Base-by-base conservation (phyloP, 2,329 filamentous ascomycete species). In the Teratosphaeria gauchensis region DNA sequence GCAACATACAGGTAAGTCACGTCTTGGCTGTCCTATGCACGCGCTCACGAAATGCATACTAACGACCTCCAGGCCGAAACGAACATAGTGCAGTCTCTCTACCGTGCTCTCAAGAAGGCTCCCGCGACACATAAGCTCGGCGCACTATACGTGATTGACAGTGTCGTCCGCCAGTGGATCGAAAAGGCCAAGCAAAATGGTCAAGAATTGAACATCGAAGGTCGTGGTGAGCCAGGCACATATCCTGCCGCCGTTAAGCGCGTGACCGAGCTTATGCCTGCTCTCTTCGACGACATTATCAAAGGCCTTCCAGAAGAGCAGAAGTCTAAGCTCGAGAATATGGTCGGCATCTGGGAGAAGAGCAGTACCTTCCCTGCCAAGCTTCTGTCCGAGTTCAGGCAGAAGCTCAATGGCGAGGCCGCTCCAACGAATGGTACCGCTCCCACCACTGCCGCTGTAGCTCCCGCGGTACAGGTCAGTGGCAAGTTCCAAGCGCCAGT, bases 91-190 rank as follows among this genome's bases (percentile, higher is more conserved):
- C 91, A 96, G 75, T 96, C 95, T 75, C 88, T 99, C 71, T 96
- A 89, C 78, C 95, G 92, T 65, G 92, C 96, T 72, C 95, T 97
- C 82, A 96, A 95, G 77, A 95, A 94, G 77, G 87, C 92, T 66
- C 90, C 90, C 61, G 85, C 85, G 73, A 95, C 91, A 74, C 92
- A 99, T 84, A 99, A 99, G 79, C 84, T 99, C 76, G 94, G 94
- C 78, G 92, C 96, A 72, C 87, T 99, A 78, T 99, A 99, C 86
- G 92, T 97, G 78, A 90, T 99, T 92, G 94, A 99, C 83, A 96
- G 92, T 81, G 92, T 99, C 84, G 92, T 92, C 75, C 90, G 94
- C 77, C 92, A 95, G 80, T 99, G 94, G 92, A 86, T 96, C 80
- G 92, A 97, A 75, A 89, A 91, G 77, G 92, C 94, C 71, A 94